Base-by-base conservation (phyloP, 257 asterid species). In the Ilex asprella region DNA sequence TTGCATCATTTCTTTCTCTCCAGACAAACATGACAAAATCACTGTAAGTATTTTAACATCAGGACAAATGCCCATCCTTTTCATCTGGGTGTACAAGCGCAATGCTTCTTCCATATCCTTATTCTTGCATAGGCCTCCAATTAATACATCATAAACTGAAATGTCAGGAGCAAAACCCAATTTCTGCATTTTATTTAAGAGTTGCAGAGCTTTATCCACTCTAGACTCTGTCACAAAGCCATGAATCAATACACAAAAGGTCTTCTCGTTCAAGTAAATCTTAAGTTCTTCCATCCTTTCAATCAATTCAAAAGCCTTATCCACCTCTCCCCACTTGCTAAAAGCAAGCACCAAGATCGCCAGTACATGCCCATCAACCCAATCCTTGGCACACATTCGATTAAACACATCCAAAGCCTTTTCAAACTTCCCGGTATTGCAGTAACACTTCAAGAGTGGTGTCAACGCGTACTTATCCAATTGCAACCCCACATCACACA, bases 381-480 rank as follows among this genome's bases (percentile, higher is more conserved):
- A 86, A 44, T 92, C 94, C 74, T 70, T 86, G 16, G 62, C 81
- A 31, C 35, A 68, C 81, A 91, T 75, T 62, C 83, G 75, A 56
- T 81, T 78, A 58, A 91, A 88, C 50, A 88, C 79, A 65, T 54
- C 61, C 65, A 81, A 21, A 10, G 94, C 98, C 69, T 81, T 78
- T 47, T 75, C 81, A 56, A 86, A 84, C 68, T 62, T 72, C 67
- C 86, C 75, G 2, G 73, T 94, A 64, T 84, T 84, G 80, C 94
- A 91, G 64, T 86, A 91, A 73, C 98, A 91, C n/a, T 82, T 91
- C 74, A 91, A 58, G 15, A 70, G 78, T 1, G 94, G 94, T 13
- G 95, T 91, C 72, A 82, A 72, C 21, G 90, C 71, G 73, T 88
- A 84, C 78, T 78, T 88, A 73, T 88, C 96, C 7, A 84, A 73